Evolutionary conservation across 257 asterid genomes (phyloP), one percentile per base, ranked within the genome.

Genomic region (Voacanga thouarsii): DNA sequence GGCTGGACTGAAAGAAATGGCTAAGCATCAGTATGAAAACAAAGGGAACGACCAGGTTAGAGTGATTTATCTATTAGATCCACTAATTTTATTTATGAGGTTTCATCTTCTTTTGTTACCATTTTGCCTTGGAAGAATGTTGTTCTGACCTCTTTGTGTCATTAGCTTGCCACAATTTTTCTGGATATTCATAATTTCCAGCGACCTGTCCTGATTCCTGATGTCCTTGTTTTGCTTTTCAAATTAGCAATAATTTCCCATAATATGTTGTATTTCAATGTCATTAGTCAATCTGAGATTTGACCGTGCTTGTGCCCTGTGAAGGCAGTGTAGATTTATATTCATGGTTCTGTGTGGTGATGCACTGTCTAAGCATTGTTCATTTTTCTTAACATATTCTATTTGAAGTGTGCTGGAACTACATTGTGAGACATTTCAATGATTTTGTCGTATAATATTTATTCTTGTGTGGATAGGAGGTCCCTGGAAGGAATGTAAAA

Each of bases 1-100:
- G 53, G 97, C 98, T n/a, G 99, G 97, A 67, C 90, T 96, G 72
- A 89, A 83, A 88, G 98, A 93, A 83, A 91, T 93, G 97, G 97
- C 97, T 14, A 89, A 89, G 87, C 90, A 81, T 77, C 96, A 94
- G 78, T 88, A 75, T 84, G 92, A 84, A 69, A 53, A 80, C 67
- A 87, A 86, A 78, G 67, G 79, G 72, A 79, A 73, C 73, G 81
- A 82, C 81, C 92, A 92, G 97, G 98, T 94, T 51, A 82, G 84
- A 81, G 33, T 43, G 59, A 39, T 74, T 71, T 51, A n/a, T 43
- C 71, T 72, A 43, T 70, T 21, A 2, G 37, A 33, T 64, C 43
- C 43, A 57, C 49, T 26, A 64, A 26, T 51, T 51, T 64, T 77
- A 12, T 6, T 11, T 61, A 28, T 11, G 39, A 78, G 23, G 39